These are phyloP conservation scores for Penicillium subrubescens DNA, from an alignment of 495 filamentous ascomycete genomes.

Conservation along the genomic window DNA sequence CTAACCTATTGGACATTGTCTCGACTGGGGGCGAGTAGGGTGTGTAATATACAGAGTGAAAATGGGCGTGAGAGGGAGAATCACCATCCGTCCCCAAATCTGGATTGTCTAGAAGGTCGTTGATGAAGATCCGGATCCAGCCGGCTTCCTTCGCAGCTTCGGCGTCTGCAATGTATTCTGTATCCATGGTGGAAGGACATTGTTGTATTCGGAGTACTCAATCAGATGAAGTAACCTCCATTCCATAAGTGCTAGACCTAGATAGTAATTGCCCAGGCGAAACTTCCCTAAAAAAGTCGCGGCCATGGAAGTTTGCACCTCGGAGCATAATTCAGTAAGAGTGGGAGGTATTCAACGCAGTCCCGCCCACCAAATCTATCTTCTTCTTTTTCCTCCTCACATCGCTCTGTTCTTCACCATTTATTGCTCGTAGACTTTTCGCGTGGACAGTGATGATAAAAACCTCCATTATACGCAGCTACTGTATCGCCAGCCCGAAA, in stretches of 20 bases:
- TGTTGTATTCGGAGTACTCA: background rate
- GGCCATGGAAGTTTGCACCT: constrained; percentile 1
- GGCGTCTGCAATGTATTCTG: too few species aligned
- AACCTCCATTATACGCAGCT: constrained; percentile 4
- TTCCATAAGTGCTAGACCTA: background rate
- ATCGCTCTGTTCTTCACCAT: background rate
- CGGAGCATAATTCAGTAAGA: background rate
- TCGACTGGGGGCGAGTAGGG: too few species aligned
- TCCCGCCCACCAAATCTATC: background rate
- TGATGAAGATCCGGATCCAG: too few species aligned
- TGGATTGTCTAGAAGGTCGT: too few species aligned
- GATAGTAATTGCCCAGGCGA: constrained; percentile 1
- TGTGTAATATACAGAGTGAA: too few species aligned
- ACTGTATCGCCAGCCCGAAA: constrained; percentile 8
- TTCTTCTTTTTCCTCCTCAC: constrained; percentile 2
- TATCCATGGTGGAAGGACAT: background rate
- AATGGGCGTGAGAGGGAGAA: too few species aligned
- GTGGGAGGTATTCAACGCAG: background rate
- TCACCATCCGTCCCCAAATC: too few species aligned
- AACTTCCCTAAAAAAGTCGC: background rate
- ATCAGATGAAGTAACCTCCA: constrained; percentile 1
- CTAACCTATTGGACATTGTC: too few species aligned
- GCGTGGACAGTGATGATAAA: constrained; percentile 3
- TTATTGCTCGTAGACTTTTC: background rate
- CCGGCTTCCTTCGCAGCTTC: too few species aligned